Evolutionary conservation across 2,329 filamentous ascomycete species (phyloP), one percentile per base, ranked within the genome.

Genomic region (Juglanconis juglandina): DNA sequence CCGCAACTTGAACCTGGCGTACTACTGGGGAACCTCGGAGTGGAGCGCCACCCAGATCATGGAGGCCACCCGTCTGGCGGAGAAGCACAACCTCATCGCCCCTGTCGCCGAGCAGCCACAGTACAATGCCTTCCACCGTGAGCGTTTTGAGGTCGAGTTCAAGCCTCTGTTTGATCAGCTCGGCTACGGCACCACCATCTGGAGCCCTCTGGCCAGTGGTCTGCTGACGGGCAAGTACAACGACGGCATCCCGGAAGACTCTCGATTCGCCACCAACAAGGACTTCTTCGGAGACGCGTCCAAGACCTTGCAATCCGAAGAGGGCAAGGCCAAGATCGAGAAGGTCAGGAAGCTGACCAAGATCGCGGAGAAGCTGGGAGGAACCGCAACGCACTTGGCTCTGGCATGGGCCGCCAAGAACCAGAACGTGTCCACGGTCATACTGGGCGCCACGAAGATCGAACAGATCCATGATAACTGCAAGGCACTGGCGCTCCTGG

Each of bases 161-260:
- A 80, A 76, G 33, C 82, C 82, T 17, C 69, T 87, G 14, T 87
- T 77, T 72, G 71, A 82, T 62, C 78, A 85, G 68, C 82, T 79
- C 75, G 72, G 81, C 63, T 83, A 83, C 67, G 84, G 84, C 51
- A 84, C 83, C 46, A 77, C 75, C 64, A 75, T 74, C 69, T 85
- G 81, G 79, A 78, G 74, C 30, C 82, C 84, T 24, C 75, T 86
- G 9, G 81, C 79, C 51, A 81, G 76, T 35, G 84, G 84, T 60
- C 72, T 87, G 44, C 71, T 87, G 57, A 86, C 82, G 7, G 84
- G 84, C 67, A 87, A 87, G 73, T 87, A 87, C 77, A 86, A 86
- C 71, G 78, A 86, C 63, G 84, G 83, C 57, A 83, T 87, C 58
- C 83, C 84, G 14, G 79, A 83, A 66, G 83, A 80, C 67, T 86